A percentile compares a stretch with the other conserved stretches of the same genome.
Evolutionary conservation across 1,284 basidiomycete genomes (phyloP).

Genomic region (Cerrena zonata): DNA sequence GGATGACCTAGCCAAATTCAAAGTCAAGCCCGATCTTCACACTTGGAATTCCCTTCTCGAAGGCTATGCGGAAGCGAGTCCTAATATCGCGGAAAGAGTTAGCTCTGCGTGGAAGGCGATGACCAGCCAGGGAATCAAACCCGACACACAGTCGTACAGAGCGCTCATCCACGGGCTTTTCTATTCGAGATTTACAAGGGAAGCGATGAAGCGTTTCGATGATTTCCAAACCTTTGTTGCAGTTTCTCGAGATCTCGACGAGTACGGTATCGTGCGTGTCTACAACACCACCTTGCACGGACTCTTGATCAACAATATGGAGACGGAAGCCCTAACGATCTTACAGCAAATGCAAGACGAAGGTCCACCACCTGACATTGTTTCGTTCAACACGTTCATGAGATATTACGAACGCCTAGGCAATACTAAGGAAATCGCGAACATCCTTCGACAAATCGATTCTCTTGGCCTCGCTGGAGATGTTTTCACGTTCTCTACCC

Average conservation of each 20-base stretch:
- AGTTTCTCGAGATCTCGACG: background rate
- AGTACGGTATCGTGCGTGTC: constrained; percentile 32
- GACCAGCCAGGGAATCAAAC: constrained; percentile 43
- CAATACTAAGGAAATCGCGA: constrained; percentile 55
- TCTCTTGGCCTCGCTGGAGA: constrained; percentile 56
- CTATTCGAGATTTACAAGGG: constrained; percentile 36
- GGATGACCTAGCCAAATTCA: constrained; percentile 53
- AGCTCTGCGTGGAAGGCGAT: constrained; percentile 57
- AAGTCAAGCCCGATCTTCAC: constrained; percentile 41
- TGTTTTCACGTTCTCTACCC: constrained; percentile 74
- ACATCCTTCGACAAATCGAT: constrained; percentile 51
- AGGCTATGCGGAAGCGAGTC: constrained; percentile 44
- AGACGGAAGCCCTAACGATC: constrained; percentile 41
- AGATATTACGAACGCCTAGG: constrained; percentile 54
- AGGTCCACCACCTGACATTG: constrained; percentile 61
- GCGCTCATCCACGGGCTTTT: constrained; percentile 56
- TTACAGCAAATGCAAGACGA: constrained; percentile 42
- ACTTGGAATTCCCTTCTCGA: constrained; percentile 66
- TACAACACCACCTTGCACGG: constrained; percentile 65
- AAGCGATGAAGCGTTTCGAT: constrained; percentile 48
- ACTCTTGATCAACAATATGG: constrained; percentile 41
- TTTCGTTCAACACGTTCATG: constrained; percentile 76
- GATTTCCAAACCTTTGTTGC: constrained; percentile 5
- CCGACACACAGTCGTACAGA: constrained; percentile 53
- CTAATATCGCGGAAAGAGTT: constrained; percentile 37